Evolutionary conservation across 495 filamentous ascomycete genomes (phyloP).

Genomic region (Aspergillus egyptiacus): DNA sequence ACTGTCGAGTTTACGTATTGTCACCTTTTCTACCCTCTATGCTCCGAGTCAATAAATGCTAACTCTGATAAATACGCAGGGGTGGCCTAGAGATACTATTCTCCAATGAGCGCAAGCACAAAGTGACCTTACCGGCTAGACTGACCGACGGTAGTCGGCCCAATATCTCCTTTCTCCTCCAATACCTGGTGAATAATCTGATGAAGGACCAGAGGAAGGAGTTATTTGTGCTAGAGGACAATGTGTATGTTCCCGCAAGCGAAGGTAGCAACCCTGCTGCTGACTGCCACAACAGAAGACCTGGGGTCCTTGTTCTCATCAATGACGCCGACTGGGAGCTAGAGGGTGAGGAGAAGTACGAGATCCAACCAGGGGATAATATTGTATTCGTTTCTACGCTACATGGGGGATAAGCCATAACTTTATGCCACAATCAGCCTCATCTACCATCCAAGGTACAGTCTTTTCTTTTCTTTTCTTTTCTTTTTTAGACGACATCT

Average conservation of each 20-base stretch:
- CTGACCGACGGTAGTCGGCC: slow-evolving; percentile 51
- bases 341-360: slow-evolving; percentile 87
- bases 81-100: slow-evolving; percentile 97
- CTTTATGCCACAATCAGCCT: slow-evolving; percentile 4
- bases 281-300: slow-evolving; percentile 54
- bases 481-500: slow-evolving; percentile 44
- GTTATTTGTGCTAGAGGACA: slow-evolving; percentile 79
- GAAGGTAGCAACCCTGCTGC: background rate
- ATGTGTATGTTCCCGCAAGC: slow-evolving; percentile 58
- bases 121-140: slow-evolving; percentile 58
- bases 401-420: slow-evolving; percentile 66
- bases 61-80: slow-evolving; percentile 40
- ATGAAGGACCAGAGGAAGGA: slow-evolving; percentile 87
- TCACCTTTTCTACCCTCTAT: background rate
- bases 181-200: slow-evolving; percentile 70
- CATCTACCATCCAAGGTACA: too few relatives aligned
- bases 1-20: slow-evolving; percentile 73
- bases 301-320: slow-evolving; percentile 94
- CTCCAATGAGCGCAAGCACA: slow-evolving; percentile 67
- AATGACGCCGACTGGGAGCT: slow-evolving; percentile 99
- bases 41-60: slow-evolving; percentile 8
- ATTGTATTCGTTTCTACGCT: slow-evolving; percentile 97
- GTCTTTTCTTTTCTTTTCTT: too few relatives aligned
- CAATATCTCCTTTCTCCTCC: slow-evolving; percentile 71
- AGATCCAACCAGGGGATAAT: slow-evolving; percentile 73